A percentile compares a stretch with the other conserved stretches of the same genome.
Conservation (phyloP, 2,329 filamentous ascomycete genomes). For the Apiospora aurea region DNA sequence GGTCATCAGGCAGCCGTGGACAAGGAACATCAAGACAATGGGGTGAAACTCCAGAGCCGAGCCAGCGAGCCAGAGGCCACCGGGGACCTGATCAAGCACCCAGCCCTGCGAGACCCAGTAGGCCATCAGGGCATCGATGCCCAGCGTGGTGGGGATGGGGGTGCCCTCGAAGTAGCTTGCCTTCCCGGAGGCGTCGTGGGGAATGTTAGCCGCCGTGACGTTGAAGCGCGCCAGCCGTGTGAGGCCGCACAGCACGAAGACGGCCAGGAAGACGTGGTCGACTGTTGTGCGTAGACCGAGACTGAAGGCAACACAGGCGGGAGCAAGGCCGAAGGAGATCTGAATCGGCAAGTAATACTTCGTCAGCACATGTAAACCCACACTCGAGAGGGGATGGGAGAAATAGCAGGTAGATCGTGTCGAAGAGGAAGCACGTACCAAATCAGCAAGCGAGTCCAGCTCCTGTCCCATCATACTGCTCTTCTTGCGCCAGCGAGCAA, state of each 20-base stretch:
- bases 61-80: constrained; percentile 73
- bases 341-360: constrained; percentile 45
- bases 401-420: neutral
- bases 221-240: constrained; percentile 97
- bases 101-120: constrained; percentile 86
- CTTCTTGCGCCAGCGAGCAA: constrained; percentile 96
- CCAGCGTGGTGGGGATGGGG: constrained; percentile 89
- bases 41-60: constrained; percentile 84
- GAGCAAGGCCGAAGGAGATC: constrained; percentile 95
- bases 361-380: constrained; percentile 17
- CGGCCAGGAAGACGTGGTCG: constrained; percentile 81
- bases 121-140: constrained; percentile 82
- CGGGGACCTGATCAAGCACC: constrained; percentile 79
- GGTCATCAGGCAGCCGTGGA: constrained; percentile 94
- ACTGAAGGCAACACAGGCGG: constrained; percentile 85
- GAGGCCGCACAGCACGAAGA: constrained; percentile 94
- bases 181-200: constrained; percentile 92
- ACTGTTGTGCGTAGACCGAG: constrained; percentile 84
- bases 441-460: constrained; percentile 90
- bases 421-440: constrained; percentile 64
- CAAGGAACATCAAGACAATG: constrained; percentile 77
- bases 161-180: constrained; percentile 96
- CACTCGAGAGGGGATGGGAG: neutral
- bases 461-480: constrained; percentile 98
- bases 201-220: constrained; percentile 87